Evolutionary conservation across 345 rosid species (phyloP), one percentile per base, ranked within the genome.

Genomic region (Abelmoschus esculentus): DNA sequence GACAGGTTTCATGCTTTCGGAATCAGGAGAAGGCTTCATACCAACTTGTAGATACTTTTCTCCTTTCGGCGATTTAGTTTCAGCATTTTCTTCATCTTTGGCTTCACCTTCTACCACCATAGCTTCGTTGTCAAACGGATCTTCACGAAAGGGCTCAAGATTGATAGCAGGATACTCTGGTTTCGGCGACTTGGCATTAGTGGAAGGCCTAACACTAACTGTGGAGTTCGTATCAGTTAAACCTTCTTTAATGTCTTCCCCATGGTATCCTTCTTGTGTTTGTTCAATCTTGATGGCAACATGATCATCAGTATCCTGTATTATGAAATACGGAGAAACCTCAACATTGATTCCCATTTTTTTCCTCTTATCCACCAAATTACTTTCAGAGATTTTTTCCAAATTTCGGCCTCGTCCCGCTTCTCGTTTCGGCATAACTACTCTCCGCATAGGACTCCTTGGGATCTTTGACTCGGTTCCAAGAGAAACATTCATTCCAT

Each of bases 401-500:
- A 40, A 22, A 57, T 9, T 58, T 10, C 49, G 65, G 54, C 29
- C 11, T n/a, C 49, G 65, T 28, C 29, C 17, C 10, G 52, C 50
- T 17, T 17, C 47, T 28, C 12, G 55, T 11, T 58, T 22, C 13
- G 29, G 11, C 4, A 14, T 47, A 31, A 70, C 55, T 17, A 73
- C 76, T 52, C 61, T 76, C 68, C 66, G 62, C 22, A 4, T 54
- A 63, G 72, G 67, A 73, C 44, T 71, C 74, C 80, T 79, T 12
- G 78, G 74, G 62, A 79, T 83, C 40, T 28, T 47, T 13, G 55
- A 46, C 56, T 46, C 55, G 72, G 61, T 74, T 71, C 82, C 83
- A 40, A 62, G 66, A 18, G 58, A 81, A 80, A 61, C 77, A n/a
- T 28, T 70, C 69, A 26, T 74, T 56, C 96, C 92, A 29, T 76